Conservation (phyloP, 371 early-diverging fungal genomes). For the Mortierella sp. region DNA sequence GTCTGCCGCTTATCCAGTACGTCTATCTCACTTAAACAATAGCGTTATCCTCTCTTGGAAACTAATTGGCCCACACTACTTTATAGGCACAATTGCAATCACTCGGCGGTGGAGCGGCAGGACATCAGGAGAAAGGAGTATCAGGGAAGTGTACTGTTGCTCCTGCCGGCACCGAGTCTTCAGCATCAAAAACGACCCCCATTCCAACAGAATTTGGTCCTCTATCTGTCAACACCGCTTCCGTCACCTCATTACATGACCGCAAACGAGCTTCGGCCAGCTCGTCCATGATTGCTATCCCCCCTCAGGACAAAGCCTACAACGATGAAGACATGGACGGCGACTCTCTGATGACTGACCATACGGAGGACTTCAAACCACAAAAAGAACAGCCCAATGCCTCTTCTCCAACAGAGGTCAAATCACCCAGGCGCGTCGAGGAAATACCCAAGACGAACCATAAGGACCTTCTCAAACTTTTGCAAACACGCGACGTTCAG, state of each 20-base stretch:
- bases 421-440: constrained; percentile 24
- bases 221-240: background rate
- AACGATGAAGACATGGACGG: constrained; percentile 33
- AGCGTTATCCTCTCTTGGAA: background rate
- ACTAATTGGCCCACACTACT: background rate
- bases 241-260: background rate
- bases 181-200: constrained; percentile 3
- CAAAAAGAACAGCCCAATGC: background rate
- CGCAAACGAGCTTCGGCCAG: constrained; percentile 26
- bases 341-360: constrained; percentile 23
- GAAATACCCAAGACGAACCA: constrained; percentile 31
- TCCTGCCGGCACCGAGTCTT: background rate
- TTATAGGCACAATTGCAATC: constrained; percentile 44
- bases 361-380: constrained; percentile 4
- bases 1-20: background rate
- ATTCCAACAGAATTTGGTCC: constrained; percentile 9
- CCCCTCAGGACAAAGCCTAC: constrained; percentile 35
- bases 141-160: background rate
- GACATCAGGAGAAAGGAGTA: constrained; percentile 7
- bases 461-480: constrained; percentile 20
- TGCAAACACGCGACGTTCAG: constrained; percentile 43
- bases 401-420: constrained; percentile 3
- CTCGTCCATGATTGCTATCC: constrained; percentile 46
- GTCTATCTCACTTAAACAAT: background rate
- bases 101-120: constrained; percentile 37